Evolutionary conservation across 192 early-diverging fungal species (phyloP).

Genomic region (Backusella morwellensis): DNA sequence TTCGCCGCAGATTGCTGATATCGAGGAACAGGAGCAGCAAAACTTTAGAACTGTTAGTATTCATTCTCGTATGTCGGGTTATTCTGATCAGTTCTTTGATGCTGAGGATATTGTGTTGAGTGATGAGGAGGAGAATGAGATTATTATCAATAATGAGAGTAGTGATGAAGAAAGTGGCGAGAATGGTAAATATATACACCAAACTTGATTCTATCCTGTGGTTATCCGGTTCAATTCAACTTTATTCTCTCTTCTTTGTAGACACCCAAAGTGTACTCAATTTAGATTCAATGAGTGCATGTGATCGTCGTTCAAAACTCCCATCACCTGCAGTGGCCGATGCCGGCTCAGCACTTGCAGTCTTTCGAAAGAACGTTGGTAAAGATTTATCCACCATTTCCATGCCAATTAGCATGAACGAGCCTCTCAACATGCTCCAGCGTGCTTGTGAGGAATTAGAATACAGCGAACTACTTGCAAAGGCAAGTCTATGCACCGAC

Average conservation of each 20-base stretch:
- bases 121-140: conserved; percentile 49
- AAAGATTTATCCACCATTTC: conserved; percentile 96
- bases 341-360: conserved; percentile 79
- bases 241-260: background rate
- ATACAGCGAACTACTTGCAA: conserved; percentile 80
- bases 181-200: conserved; percentile 21
- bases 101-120: conserved; percentile 60
- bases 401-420: conserved; percentile 97
- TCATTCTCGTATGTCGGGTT: conserved; percentile 21
- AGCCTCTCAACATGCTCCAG: conserved; percentile 93
- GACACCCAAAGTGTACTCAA: conserved; percentile 10
- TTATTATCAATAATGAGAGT: conserved; percentile 44
- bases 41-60: background rate
- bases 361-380: conserved; percentile 92
- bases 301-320: conserved; percentile 61
- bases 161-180: conserved; percentile 44
- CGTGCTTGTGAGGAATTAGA: conserved; percentile 93
- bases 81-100: conserved; percentile 67
- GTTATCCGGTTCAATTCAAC: background rate
- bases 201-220: background rate
- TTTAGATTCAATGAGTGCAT: background rate
- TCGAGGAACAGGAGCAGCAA: background rate
- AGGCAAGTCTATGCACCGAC: conserved; percentile 60
- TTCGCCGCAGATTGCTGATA: background rate
- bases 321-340: conserved; percentile 81